Percentiles rank a stretch among this genome's conserved stretches.
phyloP scores from a whole-genome alignment of 768 basidiomycete genomes.

The Wakefieldia striispora region DNA sequence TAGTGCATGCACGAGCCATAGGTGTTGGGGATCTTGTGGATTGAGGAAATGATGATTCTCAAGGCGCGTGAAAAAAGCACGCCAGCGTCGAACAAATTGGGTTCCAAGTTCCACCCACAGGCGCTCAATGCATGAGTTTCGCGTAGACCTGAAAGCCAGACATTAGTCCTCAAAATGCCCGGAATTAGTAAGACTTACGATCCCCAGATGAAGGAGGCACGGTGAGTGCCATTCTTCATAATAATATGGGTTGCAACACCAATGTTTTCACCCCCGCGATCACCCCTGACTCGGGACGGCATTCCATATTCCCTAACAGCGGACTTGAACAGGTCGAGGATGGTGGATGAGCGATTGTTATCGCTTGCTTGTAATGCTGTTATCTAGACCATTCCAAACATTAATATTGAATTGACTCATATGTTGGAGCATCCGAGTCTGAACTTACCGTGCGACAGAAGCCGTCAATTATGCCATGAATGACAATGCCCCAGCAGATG shows the following conservation, averaged over 20 bases:
- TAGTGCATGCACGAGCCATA: slow-evolving; percentile 44
- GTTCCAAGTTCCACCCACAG: slow-evolving; percentile 44
- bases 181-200: too few relatives aligned
- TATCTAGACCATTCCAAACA: slow-evolving; percentile 5
- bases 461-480: slow-evolving; percentile 30
- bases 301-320: slow-evolving; percentile 12
- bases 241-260: slow-evolving; percentile 30
- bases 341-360: slow-evolving; percentile 27
- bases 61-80: slow-evolving; percentile 40
- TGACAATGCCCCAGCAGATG: slow-evolving; percentile 26
- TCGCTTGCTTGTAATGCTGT: slow-evolving; percentile 19
- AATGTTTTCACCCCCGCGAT: slow-evolving; percentile 31
- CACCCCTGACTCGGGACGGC: slow-evolving; percentile 26
- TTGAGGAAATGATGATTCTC: slow-evolving; percentile 37
- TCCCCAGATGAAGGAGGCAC: slow-evolving; percentile 30
- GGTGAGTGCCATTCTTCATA: slow-evolving; percentile 18
- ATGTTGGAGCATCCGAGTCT: too few relatives aligned
- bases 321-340: slow-evolving; percentile 22
- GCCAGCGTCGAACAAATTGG: slow-evolving; percentile 40
- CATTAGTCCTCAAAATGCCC: too few relatives aligned
- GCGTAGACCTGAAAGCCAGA: slow-evolving; percentile 37
- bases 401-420: too few relatives aligned
- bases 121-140: slow-evolving; percentile 43
- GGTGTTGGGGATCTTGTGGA: slow-evolving; percentile 28
- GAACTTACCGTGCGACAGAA: slow-evolving; percentile 24